Evolutionary conservation across 2,329 filamentous ascomycete genomes (phyloP), one percentile per base, ranked within the genome.

Genomic region (Lizonia empirigonia): DNA sequence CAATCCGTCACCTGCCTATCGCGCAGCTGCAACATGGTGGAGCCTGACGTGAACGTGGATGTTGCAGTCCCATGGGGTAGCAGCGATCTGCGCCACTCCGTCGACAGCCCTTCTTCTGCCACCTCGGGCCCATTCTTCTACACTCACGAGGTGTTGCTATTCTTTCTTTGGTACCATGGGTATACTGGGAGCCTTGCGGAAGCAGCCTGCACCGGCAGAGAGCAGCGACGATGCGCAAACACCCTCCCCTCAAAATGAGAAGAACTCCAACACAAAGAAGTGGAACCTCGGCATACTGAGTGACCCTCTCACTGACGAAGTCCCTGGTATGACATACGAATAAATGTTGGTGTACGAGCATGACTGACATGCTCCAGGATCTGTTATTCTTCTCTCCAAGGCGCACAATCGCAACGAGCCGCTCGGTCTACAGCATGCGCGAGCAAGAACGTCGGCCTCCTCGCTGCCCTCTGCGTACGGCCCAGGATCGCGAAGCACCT

Each of bases 241-340:
- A 16, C 12, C 36, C n/a, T 33, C 26, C 32, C n/a, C 44, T n/a
- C 27, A 39, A 7, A 40, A 45, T 10, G 52, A 58, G 33, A 56
- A 60, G 35, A 45, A 46, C 9, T 38, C 42, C n/a, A 20, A 19
- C 3, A 44, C 36, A 16, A 58, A 50, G 32, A 65, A 50, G 37
- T 83, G 82, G 75, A 84, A 77, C 13, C 67, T 96, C 76, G 91
- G 92, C n/a, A 89, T 97, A 20, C 73, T 96, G 57, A 92, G 91
- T 65, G 90, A 94, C 63, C 83, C 78, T 38, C 73, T 87, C 50
- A 96, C 91, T 0, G 88, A 94, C 56, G 89, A 96, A 74, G 91
- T 96, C 10, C 92, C 92, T 60, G 90, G 90, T 91, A 76, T 57
- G 82, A 58, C 15, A 12, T 3, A n/a, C 15, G 7, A 12, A 6